Base-by-base conservation (phyloP, 768 basidiomycete species). In the Mycena galericulata region DNA sequence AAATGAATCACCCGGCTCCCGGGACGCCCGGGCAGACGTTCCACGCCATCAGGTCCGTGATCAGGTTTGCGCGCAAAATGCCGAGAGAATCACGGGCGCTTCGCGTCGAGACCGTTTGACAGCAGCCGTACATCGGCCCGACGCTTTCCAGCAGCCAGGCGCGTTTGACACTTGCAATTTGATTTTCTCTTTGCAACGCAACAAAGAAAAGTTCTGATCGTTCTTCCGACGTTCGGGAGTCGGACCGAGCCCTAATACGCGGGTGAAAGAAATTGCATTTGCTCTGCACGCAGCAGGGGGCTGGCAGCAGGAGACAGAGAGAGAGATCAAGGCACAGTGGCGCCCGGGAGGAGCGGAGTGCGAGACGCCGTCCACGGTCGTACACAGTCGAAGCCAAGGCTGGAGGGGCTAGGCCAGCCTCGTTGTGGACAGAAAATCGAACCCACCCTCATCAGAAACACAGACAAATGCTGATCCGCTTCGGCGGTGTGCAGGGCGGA, bases 81-180 rank as follows among this genome's bases (percentile, higher is more conserved):
- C 61, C 61, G 61, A 62, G 18, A 29, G 40, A 45, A 62, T 24
- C 7, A 29, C 38, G 50, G 29, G 61, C 60, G 60, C 61, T 62
- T 62, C 61, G 61, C 61, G 60, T 53, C 41, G 40, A 34, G 34
- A 61, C 26, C 20, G 14, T 36, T 15, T 4, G 54, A 26, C 6
- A 9, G 11, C 9, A 34, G 22, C n/a, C 2, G 38, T 15, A 15
- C 29, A 54, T 46, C 62, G 62, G 62, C 62, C 62, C 62, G 62
- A 62, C 51, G 40, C 30, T 20, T 32, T 46, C 50, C 59, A 46
- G 59, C 49, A 34, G 41, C n/a, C n/a, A 36, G 49, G 34, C 27
- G 36, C 61, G 50, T 18, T n/a, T n/a, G 30, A 7, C 18, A 36
- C 47, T 12, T 38, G 41, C 27, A 36, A 36, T 49, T 60, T 47